Base-by-base conservation (phyloP, 108 stramenopile genomes). In the Seminavis robusta region DNA sequence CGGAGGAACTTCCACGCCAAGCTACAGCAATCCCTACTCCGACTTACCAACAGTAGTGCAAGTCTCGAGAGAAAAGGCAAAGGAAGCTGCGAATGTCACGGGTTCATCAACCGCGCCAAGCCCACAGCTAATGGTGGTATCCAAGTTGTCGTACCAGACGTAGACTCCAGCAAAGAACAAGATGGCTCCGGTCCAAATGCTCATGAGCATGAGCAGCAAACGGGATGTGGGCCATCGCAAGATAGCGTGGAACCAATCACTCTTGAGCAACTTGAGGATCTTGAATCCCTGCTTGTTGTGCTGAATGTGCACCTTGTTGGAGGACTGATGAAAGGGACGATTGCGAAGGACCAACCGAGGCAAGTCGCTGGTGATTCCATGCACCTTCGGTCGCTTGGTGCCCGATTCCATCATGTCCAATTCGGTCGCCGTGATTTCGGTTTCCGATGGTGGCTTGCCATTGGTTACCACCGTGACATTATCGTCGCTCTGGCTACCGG, bases 41-140 rank as follows among this genome's bases (percentile, higher is more conserved):
- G n/a, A n/a, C n/a, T n/a, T n/a, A n/a, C 92, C 92, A 20, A 94
- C 86, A 17, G 92, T 94, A 8, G 92, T 85, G 15, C 80, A 73
- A 5, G 88, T 90, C 56, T 89, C 83, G 5, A 94, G 61, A 11
- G 70, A 73, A 56, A 94, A 94, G 4, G 87, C 88, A 79, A 90
- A 89, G 17, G 80, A 75, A 23, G 59, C 72, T 24, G 29, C 26
- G 59, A 71, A 82, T 1, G 30, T 33, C 20, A 76, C 73, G 11
- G 72, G 76, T 23, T 41, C 25, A 31, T 69, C 69, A 4, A 45
- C 34, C 10, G 51, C 46, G 13, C 79, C 81, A 13, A 94, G 52
- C 16, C 88, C 86, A 58, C 92, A 94, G 52, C 61, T 61, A 1
- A 57, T 25, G 1, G 55, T 52, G 1, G 59, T 52, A 46, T 69